These are phyloP conservation scores for Pestalotiopsis sp. DNA, from an alignment of 2,329 filamentous ascomycete genomes.

Conservation along the genomic window DNA sequence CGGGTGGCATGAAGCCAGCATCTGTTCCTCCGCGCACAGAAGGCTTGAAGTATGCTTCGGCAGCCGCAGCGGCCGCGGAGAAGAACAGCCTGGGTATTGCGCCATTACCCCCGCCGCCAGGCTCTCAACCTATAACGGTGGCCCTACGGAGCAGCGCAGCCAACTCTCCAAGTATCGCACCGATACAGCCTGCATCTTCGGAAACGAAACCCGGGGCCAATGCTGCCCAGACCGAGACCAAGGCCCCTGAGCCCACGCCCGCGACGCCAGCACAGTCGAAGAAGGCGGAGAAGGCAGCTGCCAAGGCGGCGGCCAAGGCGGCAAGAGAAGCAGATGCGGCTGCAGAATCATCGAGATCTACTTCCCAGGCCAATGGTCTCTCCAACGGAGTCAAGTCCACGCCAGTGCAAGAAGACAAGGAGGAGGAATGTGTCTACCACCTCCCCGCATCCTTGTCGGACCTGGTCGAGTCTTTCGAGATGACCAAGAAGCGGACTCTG, in stretches of 20 bases:
- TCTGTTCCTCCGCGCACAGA: constrained; percentile 83
- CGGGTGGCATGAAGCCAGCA: constrained; percentile 83
- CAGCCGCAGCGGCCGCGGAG: constrained; percentile 90
- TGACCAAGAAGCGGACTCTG: constrained; percentile 71
- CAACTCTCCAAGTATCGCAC: constrained; percentile 54
- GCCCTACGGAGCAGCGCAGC: constrained; percentile 53
- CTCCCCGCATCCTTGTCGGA: constrained; percentile 88
- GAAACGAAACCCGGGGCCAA: constrained; percentile 29
- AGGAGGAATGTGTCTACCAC: constrained; percentile 82
- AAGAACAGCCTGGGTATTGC: constrained; percentile 89
- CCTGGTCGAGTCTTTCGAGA: constrained; percentile 87
- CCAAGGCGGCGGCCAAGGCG: constrained; percentile 49
- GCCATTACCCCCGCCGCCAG: constrained; percentile 87
- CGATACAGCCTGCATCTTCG: constrained; percentile 47
- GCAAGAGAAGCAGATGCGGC: constrained; percentile 40
- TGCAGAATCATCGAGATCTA: constrained; percentile 49
- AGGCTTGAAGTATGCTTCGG: constrained; percentile 94
- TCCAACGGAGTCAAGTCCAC: constrained; percentile 53
- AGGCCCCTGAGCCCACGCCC: constrained; percentile 31
- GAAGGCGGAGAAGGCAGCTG: constrained; percentile 36
- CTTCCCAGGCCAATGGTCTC: constrained; percentile 51
- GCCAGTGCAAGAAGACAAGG: constrained; percentile 41
- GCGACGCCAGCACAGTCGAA: constrained; percentile 28
- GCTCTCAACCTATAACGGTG: constrained; percentile 42
- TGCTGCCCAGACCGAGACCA: constrained; percentile 34